Conservation (phyloP, 2,329 filamentous ascomycete genomes). For the Cytospora paraplurivora region DNA sequence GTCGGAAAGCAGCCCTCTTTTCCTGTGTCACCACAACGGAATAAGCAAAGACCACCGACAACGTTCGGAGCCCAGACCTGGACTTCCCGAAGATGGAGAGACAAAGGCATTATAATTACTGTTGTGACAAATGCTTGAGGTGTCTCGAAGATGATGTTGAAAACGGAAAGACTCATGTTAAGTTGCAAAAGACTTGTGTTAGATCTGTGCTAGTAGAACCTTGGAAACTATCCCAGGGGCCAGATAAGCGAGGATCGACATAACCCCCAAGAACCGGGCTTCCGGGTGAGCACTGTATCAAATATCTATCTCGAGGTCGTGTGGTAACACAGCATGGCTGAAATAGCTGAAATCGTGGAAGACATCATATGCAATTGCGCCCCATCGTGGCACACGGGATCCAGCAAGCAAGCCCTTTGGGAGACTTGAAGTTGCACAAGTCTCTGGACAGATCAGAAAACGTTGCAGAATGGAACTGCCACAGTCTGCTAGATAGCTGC, state of each 20-base stretch:
- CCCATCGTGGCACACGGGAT: conserved; percentile 14
- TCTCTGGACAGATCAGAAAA: not conserved
- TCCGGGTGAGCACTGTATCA: conserved; percentile 13
- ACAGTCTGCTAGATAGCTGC: conserved; percentile 5
- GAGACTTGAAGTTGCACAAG: conserved; percentile 8
- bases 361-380: conserved; percentile 17
- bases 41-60: conserved; percentile 21
- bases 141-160: conserved; percentile 7
- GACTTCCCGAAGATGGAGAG: conserved; percentile 17
- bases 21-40: conserved; percentile 18
- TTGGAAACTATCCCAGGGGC: not conserved
- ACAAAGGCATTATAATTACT: conserved; percentile 11
- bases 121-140: not conserved
- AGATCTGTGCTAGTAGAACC: conserved; percentile 18
- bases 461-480: conserved; percentile 2
- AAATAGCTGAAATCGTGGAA: conserved; percentile 6
- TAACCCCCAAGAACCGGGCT: conserved; percentile 12
- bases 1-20: conserved; percentile 25
- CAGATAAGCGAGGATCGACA: conserved; percentile 24
- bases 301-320: not conserved
- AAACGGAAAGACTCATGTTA: conserved; percentile 8
- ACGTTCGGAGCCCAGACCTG: conserved; percentile 21
- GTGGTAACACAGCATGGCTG: conserved; percentile 19
- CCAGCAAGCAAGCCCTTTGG: not conserved
- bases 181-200: conserved; percentile 17